Evolutionary conservation across 306 rosid genomes (phyloP).

Genomic region (Clitoria ternatea): DNA sequence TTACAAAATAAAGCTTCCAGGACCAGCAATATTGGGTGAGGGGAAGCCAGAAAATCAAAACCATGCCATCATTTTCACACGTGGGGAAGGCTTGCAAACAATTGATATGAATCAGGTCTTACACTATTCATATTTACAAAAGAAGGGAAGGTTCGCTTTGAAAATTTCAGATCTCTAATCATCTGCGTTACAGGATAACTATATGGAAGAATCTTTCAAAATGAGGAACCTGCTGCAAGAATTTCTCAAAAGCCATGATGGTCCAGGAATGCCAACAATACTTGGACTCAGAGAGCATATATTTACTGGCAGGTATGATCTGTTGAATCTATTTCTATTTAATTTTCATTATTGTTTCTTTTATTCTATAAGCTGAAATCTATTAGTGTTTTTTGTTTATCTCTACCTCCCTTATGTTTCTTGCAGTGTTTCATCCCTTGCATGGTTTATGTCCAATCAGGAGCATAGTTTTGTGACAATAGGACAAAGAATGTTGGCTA

Average conservation of each 20-base stretch:
- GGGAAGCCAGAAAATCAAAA: conserved; percentile 99
- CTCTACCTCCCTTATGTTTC: conserved; percentile 15
- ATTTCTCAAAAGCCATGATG: conserved; percentile 59
- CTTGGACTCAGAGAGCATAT: conserved; percentile 98
- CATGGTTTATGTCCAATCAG: conserved; percentile 98
- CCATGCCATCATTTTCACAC: conserved; percentile 96
- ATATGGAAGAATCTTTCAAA: conserved; percentile 98
- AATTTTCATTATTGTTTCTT: background rate
- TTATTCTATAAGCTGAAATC: conserved; percentile 15
- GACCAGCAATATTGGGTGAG: conserved; percentile 89
- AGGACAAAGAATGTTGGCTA: conserved; percentile 92
- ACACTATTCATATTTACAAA: background rate
- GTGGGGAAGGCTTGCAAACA: conserved; percentile 96
- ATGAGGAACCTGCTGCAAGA: conserved; percentile 96
- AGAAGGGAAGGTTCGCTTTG: background rate
- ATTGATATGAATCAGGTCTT: conserved; percentile 97
- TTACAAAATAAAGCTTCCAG: conserved; percentile 93
- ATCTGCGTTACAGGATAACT: conserved; percentile 67
- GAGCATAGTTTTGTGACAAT: conserved; percentile 95
- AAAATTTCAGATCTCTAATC: conserved; percentile 16
- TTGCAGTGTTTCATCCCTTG: conserved; percentile 97
- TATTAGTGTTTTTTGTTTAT: background rate
- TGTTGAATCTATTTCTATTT: conserved; percentile 19
- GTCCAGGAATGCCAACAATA: conserved; percentile 74
- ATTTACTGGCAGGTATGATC: conserved; percentile 87